Conservation (phyloP, 2,329 filamentous ascomycete species). For the Trichophyton equinum region DNA sequence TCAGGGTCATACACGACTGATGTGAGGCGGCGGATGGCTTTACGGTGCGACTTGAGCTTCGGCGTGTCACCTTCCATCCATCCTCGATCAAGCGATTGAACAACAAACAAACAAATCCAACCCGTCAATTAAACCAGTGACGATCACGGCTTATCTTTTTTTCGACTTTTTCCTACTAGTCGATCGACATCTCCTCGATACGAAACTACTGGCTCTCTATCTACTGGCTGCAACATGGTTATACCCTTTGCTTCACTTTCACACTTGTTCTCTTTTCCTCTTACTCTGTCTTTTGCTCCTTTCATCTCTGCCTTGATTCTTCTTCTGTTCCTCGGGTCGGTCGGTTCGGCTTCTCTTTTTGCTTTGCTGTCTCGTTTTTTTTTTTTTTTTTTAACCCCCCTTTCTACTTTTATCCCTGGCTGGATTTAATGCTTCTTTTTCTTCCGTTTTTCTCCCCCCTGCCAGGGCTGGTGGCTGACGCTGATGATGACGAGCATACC, state of each 20-base stretch:
- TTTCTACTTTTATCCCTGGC: slow-evolving; percentile 1
- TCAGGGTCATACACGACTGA: neutral
- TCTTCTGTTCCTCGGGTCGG: neutral
- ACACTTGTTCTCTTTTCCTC: neutral
- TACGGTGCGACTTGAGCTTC: neutral
- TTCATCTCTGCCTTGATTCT: neutral
- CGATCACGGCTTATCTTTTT: neutral
- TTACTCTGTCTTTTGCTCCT: no score
- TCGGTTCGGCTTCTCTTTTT: neutral
- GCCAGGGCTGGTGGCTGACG: neutral
- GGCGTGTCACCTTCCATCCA: neutral
- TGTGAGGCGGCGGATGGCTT: neutral
- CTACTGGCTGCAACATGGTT: neutral
- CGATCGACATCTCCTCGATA: neutral
- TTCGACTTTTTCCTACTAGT: neutral
- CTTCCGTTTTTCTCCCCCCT: neutral
- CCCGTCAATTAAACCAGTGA: neutral
- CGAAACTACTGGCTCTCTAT: neutral
- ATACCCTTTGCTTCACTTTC: neutral
- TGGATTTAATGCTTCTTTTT: neutral
- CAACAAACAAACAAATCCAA: neutral
- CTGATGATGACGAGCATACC: neutral
- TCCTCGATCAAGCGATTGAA: neutral
- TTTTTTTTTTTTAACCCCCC: neutral
- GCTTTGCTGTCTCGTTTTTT: neutral